A percentile compares a stretch with the other conserved stretches of the same genome.
Conservation (phyloP, 306 rosid genomes). For the Datisca glomerata region DNA sequence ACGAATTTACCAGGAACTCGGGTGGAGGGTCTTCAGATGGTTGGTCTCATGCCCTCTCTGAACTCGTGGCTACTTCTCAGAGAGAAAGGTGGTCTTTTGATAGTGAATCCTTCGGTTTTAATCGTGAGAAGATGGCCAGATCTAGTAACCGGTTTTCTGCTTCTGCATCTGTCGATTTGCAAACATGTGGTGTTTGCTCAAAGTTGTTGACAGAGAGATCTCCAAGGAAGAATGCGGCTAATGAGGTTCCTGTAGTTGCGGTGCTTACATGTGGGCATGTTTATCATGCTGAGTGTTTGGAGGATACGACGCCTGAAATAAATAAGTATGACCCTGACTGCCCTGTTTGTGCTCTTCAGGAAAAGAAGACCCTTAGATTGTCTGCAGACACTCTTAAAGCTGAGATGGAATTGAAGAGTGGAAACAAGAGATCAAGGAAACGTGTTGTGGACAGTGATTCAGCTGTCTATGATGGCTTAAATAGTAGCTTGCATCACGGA, state of each 20-base stretch:
- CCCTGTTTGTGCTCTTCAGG: conserved; percentile 75
- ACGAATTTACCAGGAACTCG: conserved; percentile 43
- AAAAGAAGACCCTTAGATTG: conserved; percentile 50
- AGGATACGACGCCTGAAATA: conserved; percentile 63
- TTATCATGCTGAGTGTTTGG: conserved; percentile 91
- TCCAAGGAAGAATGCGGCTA: conserved; percentile 40
- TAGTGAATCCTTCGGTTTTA: conserved; percentile 57
- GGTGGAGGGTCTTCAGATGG: conserved; percentile 60
- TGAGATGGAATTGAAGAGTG: conserved; percentile 60
- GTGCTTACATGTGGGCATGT: conserved; percentile 77
- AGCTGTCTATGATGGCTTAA: no score
- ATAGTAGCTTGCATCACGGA: no score
- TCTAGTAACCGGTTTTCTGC: conserved; percentile 42
- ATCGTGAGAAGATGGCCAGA: conserved; percentile 44
- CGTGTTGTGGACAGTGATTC: conserved; percentile 43
- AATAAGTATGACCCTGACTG: conserved; percentile 79
- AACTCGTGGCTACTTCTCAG: conserved; percentile 49
- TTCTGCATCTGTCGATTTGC: conserved; percentile 30
- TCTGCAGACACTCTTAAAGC: conserved; percentile 66
- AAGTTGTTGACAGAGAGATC: conserved; percentile 45
- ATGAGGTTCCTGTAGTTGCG: conserved; percentile 57
- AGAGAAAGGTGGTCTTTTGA: conserved; percentile 82
- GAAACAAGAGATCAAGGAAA: conserved; percentile 46
- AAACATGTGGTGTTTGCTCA: conserved; percentile 48
- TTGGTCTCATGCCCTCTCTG: conserved; percentile 83